Percentiles rank a stretch among this genome's conserved stretches.
Conservation (phyloP, 1,284 basidiomycete species). For the Bjerkandera adusta region DNA sequence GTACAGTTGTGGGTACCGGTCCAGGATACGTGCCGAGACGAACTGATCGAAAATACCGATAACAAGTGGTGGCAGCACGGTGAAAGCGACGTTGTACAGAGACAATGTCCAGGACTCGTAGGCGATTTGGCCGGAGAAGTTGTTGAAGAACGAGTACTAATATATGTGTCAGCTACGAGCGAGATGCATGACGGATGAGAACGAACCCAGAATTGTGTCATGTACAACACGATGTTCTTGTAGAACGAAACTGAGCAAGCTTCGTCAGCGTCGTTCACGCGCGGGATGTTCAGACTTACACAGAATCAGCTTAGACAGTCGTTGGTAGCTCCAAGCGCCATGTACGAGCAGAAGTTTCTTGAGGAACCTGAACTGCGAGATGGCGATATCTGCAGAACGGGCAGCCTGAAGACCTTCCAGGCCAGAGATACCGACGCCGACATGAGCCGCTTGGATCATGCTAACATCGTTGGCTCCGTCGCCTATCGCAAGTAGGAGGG, state of each 20-base stretch:
- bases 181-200: neutral
- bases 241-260: slow-evolving; percentile 78
- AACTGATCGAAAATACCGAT: slow-evolving; percentile 99
- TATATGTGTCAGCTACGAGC: slow-evolving; percentile 4
- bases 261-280: neutral
- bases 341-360: slow-evolving; percentile 97
- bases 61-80: slow-evolving; percentile 93
- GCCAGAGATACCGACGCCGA: slow-evolving; percentile 97
- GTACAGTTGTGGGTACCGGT: slow-evolving; percentile 97
- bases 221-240: slow-evolving; percentile 96
- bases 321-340: slow-evolving; percentile 97
- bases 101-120: slow-evolving; percentile 99
- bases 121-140: slow-evolving; percentile 97
- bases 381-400: slow-evolving; percentile 93
- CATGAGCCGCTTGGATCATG: slow-evolving; percentile 97
- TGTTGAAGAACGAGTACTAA: slow-evolving; percentile 97
- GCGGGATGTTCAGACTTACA: slow-evolving; percentile 50
- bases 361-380: slow-evolving; percentile 96
- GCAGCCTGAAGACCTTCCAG: slow-evolving; percentile 99
- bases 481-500: slow-evolving; percentile 89
- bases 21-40: slow-evolving; percentile 93
- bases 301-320: slow-evolving; percentile 93
- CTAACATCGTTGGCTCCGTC: slow-evolving; percentile 97
- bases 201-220: slow-evolving; percentile 95
- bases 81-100: slow-evolving; percentile 91